These are phyloP conservation scores for Leishmania braziliensis DNA, from an alignment of 208 protist species.

Conservation along the genomic window DNA sequence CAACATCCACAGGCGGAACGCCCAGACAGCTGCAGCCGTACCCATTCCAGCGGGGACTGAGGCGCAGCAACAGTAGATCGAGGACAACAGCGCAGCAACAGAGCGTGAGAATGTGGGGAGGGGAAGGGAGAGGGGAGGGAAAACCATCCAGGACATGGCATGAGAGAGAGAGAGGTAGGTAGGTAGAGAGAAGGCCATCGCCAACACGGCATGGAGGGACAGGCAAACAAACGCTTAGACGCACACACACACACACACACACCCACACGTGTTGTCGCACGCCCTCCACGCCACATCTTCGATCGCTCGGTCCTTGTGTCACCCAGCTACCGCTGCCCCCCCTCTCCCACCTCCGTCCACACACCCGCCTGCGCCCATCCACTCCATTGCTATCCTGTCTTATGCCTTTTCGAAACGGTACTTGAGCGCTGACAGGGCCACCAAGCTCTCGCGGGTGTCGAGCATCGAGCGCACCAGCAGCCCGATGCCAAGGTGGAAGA, in stretches of 20 bases:
- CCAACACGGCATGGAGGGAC: not conserved
- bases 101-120: no score
- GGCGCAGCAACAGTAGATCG: no score
- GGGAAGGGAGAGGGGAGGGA: no score
- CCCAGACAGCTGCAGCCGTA: no score
- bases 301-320: not conserved
- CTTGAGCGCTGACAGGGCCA: constrained; percentile 52
- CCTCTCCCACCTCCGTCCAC: not conserved
- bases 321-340: not conserved
- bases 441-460: constrained; percentile 46
- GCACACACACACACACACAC: not conserved
- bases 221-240: not conserved
- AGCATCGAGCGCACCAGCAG: constrained; percentile 48
- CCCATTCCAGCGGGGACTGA: no score
- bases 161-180: no score
- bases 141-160: no score
- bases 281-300: not conserved
- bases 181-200: no score
- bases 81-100: no score
- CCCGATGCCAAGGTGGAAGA: constrained; percentile 57
- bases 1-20: no score
- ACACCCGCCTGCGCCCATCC: not conserved
- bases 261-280: not conserved
- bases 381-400: not conserved
- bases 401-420: constrained; percentile 76